These are phyloP conservation scores for Sphagnum magellanicum DNA, from an alignment of 228 moss, liverwort and hornwort species.

Conservation along the genomic window DNA sequence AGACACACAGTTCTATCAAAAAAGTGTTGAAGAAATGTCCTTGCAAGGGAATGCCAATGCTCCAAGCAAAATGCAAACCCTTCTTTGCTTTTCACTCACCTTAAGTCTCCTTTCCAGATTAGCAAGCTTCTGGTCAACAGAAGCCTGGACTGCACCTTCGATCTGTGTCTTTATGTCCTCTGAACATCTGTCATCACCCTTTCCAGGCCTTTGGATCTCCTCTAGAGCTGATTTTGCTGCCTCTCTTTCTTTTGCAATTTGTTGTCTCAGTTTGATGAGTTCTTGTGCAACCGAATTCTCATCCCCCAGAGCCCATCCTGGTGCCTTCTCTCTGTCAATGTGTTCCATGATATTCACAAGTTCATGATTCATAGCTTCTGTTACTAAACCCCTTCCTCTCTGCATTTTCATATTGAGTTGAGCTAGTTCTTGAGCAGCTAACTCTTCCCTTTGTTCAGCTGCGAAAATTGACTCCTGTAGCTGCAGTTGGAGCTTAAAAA, in stretches of 20 bases:
- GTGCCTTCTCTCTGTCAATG: not conserved
- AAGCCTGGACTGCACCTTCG: not conserved
- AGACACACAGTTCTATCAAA: not conserved
- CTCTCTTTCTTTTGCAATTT: not conserved
- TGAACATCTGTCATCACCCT: not conserved
- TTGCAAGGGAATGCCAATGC: not conserved
- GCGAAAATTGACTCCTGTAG: not conserved
- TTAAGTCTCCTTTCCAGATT: not conserved
- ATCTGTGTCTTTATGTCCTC: not conserved
- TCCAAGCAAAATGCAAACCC: not conserved
- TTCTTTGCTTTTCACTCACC: not conserved
- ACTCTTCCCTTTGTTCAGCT: slow-evolving; percentile 2
- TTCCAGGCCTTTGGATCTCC: not conserved
- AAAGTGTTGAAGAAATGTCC: not conserved
- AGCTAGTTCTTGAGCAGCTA: slow-evolving; percentile 1
- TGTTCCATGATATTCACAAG: not conserved
- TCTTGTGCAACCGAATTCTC: not conserved
- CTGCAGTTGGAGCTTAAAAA: too few relatives aligned
- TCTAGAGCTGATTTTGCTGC: not conserved
- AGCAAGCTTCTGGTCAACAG: not conserved
- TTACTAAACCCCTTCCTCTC: not conserved
- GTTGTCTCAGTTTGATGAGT: not conserved
- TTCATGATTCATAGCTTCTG: not conserved
- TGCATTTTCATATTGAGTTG: not conserved
- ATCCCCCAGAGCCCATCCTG: not conserved